Evolutionary conservation across 1,284 basidiomycete species (phyloP).

Genomic region (Rhodotorula glutinis): DNA sequence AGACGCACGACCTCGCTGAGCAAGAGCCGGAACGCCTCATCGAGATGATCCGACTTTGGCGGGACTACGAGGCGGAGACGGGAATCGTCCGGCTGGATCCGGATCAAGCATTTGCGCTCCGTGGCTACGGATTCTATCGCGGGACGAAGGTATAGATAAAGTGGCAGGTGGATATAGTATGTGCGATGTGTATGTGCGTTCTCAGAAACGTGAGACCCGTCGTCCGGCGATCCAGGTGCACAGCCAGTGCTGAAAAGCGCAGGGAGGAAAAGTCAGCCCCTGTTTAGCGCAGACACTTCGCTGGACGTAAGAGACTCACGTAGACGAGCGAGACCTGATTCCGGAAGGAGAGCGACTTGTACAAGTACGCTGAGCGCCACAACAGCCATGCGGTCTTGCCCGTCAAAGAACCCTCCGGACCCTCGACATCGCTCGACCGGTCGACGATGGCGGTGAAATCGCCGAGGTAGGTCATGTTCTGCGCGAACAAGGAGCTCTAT

Average conservation of each 20-base stretch:
- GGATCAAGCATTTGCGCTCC: conserved; percentile 3
- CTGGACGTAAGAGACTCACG: not conserved
- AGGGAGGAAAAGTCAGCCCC: not conserved
- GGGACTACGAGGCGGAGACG: conserved; percentile 6
- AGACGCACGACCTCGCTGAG: not conserved
- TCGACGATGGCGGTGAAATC: conserved; percentile 67
- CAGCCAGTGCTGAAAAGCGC: not conserved
- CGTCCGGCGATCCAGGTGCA: not conserved
- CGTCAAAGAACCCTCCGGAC: conserved; percentile 56
- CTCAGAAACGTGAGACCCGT: not conserved
- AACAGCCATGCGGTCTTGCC: conserved; percentile 37
- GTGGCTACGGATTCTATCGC: conserved; percentile 3
- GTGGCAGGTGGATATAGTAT: not conserved
- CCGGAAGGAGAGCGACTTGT: conserved; percentile 68
- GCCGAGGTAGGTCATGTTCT: conserved; percentile 69
- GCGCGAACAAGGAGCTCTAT: not conserved
- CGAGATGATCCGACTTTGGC: conserved; percentile 6
- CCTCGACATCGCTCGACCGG: conserved; percentile 58
- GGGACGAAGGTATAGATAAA: not conserved
- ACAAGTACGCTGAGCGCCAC: conserved; percentile 61
- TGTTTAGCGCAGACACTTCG: no score
- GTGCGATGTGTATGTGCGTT: no score
- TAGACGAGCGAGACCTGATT: conserved; percentile 58
- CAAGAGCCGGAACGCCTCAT: not conserved
- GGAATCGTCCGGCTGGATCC: conserved; percentile 7